Percentiles rank a stretch among this genome's conserved stretches.
These are phyloP conservation scores for Botrytis deweyae DNA, from an alignment of 2,329 filamentous ascomycete species.

Conservation along the genomic window DNA sequence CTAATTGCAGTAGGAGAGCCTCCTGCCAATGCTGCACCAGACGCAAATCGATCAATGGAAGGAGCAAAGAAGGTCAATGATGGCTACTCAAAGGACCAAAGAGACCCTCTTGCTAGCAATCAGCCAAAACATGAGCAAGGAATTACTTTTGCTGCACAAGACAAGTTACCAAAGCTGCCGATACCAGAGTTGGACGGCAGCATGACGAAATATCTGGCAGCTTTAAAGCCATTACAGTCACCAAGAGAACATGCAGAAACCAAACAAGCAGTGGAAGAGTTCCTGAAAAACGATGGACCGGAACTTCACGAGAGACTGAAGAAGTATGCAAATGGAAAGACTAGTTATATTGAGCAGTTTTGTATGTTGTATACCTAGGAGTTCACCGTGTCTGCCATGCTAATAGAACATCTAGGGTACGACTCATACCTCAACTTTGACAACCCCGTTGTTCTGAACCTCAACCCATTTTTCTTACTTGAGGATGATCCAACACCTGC, in stretches of 20 bases:
- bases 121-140: constrained; percentile 56
- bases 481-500: constrained; percentile 97
- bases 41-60: constrained; percentile 44
- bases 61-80: constrained; percentile 54
- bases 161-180: constrained; percentile 84
- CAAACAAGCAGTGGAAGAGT: constrained; percentile 75
- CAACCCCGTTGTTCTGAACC: constrained; percentile 93
- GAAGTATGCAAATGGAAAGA: constrained; percentile 84
- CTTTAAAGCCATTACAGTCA: constrained; percentile 78
- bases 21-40: constrained; percentile 24
- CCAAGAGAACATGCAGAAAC: constrained; percentile 81
- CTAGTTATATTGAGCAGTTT: constrained; percentile 98
- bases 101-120: constrained; percentile 47
- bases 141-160: constrained; percentile 86
- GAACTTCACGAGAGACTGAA: constrained; percentile 85
- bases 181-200: constrained; percentile 84
- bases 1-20: constrained; percentile 48
- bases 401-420: constrained; percentile 68
- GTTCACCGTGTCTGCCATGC: constrained; percentile 8
- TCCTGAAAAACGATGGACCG: constrained; percentile 76
- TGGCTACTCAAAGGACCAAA: constrained; percentile 48
- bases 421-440: constrained; percentile 98
- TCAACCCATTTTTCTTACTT: constrained; percentile 96
- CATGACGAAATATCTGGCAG: constrained; percentile 74
- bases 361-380: constrained; percentile 59